Base-by-base conservation (phyloP, 495 filamentous ascomycete species). In the Beverwykella pulmonaria region DNA sequence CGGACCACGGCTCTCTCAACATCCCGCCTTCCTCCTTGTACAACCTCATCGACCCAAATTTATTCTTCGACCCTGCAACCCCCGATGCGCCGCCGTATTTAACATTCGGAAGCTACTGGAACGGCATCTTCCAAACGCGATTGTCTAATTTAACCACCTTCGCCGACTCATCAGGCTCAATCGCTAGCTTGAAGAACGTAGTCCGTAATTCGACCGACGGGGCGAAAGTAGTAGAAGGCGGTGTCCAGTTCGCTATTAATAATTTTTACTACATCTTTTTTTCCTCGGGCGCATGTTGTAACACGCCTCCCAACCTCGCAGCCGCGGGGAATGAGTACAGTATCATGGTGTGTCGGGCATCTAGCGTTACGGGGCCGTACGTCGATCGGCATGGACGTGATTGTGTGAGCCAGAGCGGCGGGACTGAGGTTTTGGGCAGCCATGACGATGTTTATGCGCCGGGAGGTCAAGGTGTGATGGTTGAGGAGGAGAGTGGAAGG, bases 21-120 rank as follows among this genome's bases (percentile, higher is more conserved):
- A 54, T 74, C 7, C 85, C 84, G 5, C 74, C 74, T 20, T 48
- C 34, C 36, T 77, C 73, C 49, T 61, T 79, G 1, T 90, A 87
- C 80, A 91, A 92, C 70, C 83, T 87, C 46, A 92, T 92, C 64
- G 89, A 92, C 71, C 75, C 82, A 2, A 88, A 87, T 74, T 78
- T 88, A 46, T 78, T 90, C 72, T 60, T 68, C 14, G 77, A 79
- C 17, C 74, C 71, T 32, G 79, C 39, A n/a, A 44, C 39, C 17
- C 39, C 76, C 56, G 73, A 74, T 6, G 22, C 57, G 14, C 8
- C 49, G 4, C 78, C 81, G 47, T 82, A 83, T 61, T 78, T 92
- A 29, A 84, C 82, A 61, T 92, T 87, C 47, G 89, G 89, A 20
- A 83, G 80, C 32, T 92, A 87, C 79, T 91, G 88, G 88, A 74